Evolutionary conservation across 768 basidiomycete genomes (phyloP).

Genomic region (Chalciporus piperatus): DNA sequence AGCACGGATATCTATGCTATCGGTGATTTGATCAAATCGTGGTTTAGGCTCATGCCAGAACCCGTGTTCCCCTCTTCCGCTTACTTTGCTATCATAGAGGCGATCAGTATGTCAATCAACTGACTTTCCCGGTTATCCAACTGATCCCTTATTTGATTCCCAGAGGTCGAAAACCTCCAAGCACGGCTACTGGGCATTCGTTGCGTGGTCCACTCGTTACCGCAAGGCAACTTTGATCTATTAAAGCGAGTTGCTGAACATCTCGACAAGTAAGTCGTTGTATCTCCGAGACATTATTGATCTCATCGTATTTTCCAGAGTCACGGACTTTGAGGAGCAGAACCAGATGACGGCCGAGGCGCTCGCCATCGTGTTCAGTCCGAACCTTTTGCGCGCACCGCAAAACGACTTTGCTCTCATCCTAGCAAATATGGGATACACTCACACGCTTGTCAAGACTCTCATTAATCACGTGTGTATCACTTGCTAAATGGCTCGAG

Average conservation of each 20-base stretch:
- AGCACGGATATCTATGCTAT: slow-evolving; percentile 78
- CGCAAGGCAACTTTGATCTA: slow-evolving; percentile 74
- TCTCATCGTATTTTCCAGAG: slow-evolving; percentile 39
- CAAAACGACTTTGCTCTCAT: slow-evolving; percentile 77
- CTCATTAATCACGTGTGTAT: slow-evolving; percentile 70
- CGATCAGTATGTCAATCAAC: slow-evolving; percentile 54
- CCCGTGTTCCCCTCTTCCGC: slow-evolving; percentile 69
- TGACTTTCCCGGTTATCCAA: neutral
- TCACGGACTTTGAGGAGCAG: slow-evolving; percentile 84
- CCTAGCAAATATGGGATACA: slow-evolving; percentile 75
- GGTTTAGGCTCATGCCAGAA: slow-evolving; percentile 82
- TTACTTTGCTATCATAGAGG: slow-evolving; percentile 67
- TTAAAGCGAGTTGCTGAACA: slow-evolving; percentile 78
- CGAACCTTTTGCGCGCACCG: slow-evolving; percentile 73
- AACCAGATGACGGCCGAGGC: slow-evolving; percentile 90
- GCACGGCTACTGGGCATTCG: slow-evolving; percentile 63
- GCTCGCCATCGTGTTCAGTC: slow-evolving; percentile 83
- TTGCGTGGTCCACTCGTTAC: slow-evolving; percentile 63
- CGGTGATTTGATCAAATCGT: slow-evolving; percentile 80
- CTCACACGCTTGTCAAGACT: slow-evolving; percentile 72
- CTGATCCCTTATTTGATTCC: slow-evolving; percentile 5
- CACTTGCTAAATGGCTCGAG: neutral
- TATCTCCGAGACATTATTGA: neutral
- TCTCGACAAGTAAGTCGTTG: slow-evolving; percentile 59
- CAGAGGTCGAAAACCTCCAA: slow-evolving; percentile 71